Conservation (phyloP, 257 asterid species). For the Perilla frutescens region DNA sequence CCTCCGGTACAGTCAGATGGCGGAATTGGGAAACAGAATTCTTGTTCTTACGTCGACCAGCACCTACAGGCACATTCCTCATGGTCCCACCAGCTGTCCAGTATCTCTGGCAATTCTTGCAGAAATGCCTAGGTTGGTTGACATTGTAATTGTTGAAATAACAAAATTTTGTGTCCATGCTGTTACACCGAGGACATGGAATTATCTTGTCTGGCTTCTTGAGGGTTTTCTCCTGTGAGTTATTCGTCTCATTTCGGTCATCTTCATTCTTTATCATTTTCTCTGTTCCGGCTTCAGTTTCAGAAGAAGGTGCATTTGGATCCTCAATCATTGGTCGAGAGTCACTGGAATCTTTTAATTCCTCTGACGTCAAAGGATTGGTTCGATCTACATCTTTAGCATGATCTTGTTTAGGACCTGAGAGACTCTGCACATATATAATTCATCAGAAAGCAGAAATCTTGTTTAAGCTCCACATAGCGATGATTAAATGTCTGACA, state of each 20-base stretch:
- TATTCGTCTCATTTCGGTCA: slow-evolving; percentile 57
- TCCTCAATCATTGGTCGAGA: slow-evolving; percentile 42
- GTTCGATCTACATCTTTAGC: slow-evolving; percentile 41
- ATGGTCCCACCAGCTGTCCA: slow-evolving; percentile 99
- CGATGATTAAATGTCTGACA: neutral
- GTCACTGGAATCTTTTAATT: slow-evolving; percentile 39
- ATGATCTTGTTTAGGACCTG: slow-evolving; percentile 39
- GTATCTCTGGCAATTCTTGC: slow-evolving; percentile 97
- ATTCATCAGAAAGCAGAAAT: slow-evolving; percentile 31
- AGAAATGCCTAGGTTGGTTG: slow-evolving; percentile 95
- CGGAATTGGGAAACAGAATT: slow-evolving; percentile 60
- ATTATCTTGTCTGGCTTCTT: slow-evolving; percentile 90
- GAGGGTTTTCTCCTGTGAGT: slow-evolving; percentile 64
- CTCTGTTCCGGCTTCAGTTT: slow-evolving; percentile 42
- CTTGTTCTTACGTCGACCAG: slow-evolving; percentile 97
- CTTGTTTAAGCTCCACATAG: neutral
- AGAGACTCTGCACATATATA: slow-evolving; percentile 46
- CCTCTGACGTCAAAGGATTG: slow-evolving; percentile 44
- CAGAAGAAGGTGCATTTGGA: slow-evolving; percentile 43
- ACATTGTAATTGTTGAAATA: slow-evolving; percentile 94
- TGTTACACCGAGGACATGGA: slow-evolving; percentile 96
- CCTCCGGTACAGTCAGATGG: slow-evolving; percentile 54
- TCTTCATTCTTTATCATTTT: slow-evolving; percentile 55
- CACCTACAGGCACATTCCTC: slow-evolving; percentile 96
- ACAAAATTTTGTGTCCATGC: slow-evolving; percentile 98